phyloP scores from a whole-genome alignment of 371 early-diverging fungal genomes.

The Umbelopsis sp. region DNA sequence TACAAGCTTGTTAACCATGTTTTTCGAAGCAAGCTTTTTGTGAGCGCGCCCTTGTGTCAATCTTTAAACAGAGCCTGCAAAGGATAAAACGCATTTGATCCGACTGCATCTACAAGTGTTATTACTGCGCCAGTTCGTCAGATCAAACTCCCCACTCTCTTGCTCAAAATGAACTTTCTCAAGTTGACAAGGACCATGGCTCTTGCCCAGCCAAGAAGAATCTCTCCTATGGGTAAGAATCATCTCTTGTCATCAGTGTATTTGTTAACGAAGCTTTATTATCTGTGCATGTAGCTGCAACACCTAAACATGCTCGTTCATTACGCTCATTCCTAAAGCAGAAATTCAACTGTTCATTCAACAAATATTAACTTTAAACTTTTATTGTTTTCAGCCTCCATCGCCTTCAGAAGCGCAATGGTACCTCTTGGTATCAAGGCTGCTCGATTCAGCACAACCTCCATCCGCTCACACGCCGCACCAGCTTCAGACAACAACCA shows the following conservation, averaged over 20 bases:
- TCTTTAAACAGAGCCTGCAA: neutral
- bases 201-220: constrained; percentile 17
- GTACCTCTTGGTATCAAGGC: constrained; percentile 42
- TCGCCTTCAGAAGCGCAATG: constrained; percentile 16
- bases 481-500: constrained; percentile 31
- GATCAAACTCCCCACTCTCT: constrained; percentile 15
- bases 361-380: neutral
- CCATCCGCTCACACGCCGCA: constrained; percentile 39
- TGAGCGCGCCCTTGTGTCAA: constrained; percentile 14
- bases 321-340: too few relatives aligned
- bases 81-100: constrained; percentile 9
- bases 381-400: constrained; percentile 3
- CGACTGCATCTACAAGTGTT: constrained; percentile 14
- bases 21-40: neutral
- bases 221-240: constrained; percentile 7
- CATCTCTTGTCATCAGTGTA: too few relatives aligned
- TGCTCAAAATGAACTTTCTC: constrained; percentile 16
- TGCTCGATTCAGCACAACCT: constrained; percentile 45
- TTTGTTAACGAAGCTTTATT: too few relatives aligned
- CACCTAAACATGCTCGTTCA: too few relatives aligned
- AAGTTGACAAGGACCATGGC: constrained; percentile 17
- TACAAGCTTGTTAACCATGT: neutral
- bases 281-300: too few relatives aligned
- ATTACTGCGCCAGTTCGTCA: constrained; percentile 10
- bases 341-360: neutral